Base-by-base conservation (phyloP, 2,329 filamentous ascomycete species). In the Ceratocystis destructans region DNA sequence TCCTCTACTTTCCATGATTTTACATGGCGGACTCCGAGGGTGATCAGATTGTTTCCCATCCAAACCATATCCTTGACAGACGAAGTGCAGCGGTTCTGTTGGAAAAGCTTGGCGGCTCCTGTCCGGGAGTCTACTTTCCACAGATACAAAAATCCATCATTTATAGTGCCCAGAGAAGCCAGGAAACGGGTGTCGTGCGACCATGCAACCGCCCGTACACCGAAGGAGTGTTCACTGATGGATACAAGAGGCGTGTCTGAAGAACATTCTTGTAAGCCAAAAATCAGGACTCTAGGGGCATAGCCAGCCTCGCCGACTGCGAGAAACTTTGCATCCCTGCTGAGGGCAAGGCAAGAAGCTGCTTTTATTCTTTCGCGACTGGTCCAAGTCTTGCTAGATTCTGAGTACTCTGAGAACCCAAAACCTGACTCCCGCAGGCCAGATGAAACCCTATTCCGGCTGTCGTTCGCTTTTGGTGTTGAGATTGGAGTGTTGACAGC, bases 251-350 rank as follows among this genome's bases (percentile, higher is more conserved):
- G 94, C 0, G 82, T 82, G 72, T 97, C 92, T 2, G 87, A 87
- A 1, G 89, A 88, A 45, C 82, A 82, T 72, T 96, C 91, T 71
- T 88, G 83, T 4, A 94, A 85, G 41, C 85, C 90, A 76, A 96
- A 99, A 65, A 99, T 87, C 67, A 97, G 80, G 25, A 99, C 90
- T 64, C 94, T 83, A 5, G 94, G 94, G 64, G 87, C 89, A 75
- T 97, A 96, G 25, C 94, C 94, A 2, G 92, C 96, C 82, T 99
- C 94, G 71, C 94, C 94, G 2, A 97, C 88, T 7, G 93, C 94
- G 64, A 99, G 79, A 73, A 88, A 95, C 71, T 84, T 88, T 41
- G 89, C 92, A 76, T 96, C 91, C 0, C 86, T 85, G 73, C 91
- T 96, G 70, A 99, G 82, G 25, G 90, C 87, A 31, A 99, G 83